These are phyloP conservation scores for Inonotus obliquus DNA, from an alignment of 1,284 basidiomycete species.

Conservation along the genomic window DNA sequence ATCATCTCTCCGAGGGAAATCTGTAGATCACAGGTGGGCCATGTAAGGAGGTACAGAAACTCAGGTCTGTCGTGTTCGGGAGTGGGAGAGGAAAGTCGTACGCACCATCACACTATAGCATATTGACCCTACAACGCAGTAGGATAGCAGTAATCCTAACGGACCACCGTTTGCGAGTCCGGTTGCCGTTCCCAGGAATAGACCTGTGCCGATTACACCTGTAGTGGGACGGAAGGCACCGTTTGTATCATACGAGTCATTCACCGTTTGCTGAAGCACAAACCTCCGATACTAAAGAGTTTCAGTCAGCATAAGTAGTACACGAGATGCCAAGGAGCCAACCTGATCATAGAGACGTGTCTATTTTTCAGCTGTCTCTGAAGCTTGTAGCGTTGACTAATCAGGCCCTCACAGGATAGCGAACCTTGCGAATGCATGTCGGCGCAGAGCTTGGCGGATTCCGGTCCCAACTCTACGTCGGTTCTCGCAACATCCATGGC, in stretches of 20 bases:
- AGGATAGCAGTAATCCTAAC: constrained; percentile 61
- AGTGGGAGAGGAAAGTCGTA: background rate
- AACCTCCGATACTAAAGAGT: constrained; percentile 18
- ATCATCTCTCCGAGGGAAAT: constrained; percentile 58
- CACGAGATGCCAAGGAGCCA: constrained; percentile 11
- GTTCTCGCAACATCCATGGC: background rate
- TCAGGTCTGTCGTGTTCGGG: background rate
- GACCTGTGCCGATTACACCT: constrained; percentile 75
- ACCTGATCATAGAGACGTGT: constrained; percentile 70
- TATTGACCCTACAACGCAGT: constrained; percentile 54
- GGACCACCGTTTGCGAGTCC: constrained; percentile 53
- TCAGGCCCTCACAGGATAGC: constrained; percentile 1
- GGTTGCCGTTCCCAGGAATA: constrained; percentile 62
- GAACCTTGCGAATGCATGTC: background rate
- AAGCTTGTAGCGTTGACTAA: constrained; percentile 30
- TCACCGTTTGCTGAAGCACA: background rate
- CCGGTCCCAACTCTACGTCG: background rate
- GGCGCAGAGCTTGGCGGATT: background rate
- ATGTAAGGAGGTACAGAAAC: background rate
- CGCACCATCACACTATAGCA: constrained; percentile 56
- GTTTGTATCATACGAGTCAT: background rate
- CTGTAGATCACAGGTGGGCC: constrained; percentile 25
- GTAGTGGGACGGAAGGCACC: constrained; percentile 20
- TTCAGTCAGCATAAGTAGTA: constrained; percentile 1
- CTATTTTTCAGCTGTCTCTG: constrained; percentile 60